Evolutionary conservation across 805 yeast species (phyloP), one percentile per base, ranked within the genome.

Genomic region (Candida golubevii): DNA sequence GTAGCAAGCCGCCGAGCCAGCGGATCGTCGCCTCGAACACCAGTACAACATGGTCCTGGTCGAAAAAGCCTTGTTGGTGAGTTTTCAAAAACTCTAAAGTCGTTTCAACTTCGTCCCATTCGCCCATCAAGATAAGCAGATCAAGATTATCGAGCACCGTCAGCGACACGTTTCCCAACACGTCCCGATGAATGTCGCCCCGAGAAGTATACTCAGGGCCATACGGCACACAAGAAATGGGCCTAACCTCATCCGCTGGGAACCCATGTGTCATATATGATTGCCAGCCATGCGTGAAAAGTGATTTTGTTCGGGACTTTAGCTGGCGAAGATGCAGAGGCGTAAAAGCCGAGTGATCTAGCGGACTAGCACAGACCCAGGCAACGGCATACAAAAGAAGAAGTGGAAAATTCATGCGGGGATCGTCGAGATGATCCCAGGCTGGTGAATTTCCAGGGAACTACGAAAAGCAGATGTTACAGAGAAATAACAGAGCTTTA

Each of bases 11-110:
- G 0, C 98, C 98, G 26, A 90, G 58, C 1, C 87, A 78, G 33
- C 98, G 66, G 13, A 91, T 90, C 6, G 88, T 79, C 3, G 86
- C 76, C 61, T 90, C 98, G 61, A 90, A 90, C 1, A 90, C 95
- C 58, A 90, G 97, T 0, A 90, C 83, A 1, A 82, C 79, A 8
- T 88, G 75, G 48, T 87, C 80, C 33, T 79, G 72, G 33, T 79
- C 73, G 57, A 88, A 88, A 18, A 75, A 56, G 0, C 62, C 57
- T 7, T 78, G 69, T 33, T 76, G 67, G 18, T 73, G 54, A 7
- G n/a, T 13, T 37, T 61, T 47, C 44, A 71, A 58, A 45, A 61
- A 69, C 7, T 38, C 38, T 26, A 71, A 50, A 44, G 61, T 57
- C 12, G 14, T 7, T 7, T 66, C 68, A 50, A 90, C 82, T 33